Base-by-base conservation (phyloP, 306 rosid species). In the Prinsepia uniflora region DNA sequence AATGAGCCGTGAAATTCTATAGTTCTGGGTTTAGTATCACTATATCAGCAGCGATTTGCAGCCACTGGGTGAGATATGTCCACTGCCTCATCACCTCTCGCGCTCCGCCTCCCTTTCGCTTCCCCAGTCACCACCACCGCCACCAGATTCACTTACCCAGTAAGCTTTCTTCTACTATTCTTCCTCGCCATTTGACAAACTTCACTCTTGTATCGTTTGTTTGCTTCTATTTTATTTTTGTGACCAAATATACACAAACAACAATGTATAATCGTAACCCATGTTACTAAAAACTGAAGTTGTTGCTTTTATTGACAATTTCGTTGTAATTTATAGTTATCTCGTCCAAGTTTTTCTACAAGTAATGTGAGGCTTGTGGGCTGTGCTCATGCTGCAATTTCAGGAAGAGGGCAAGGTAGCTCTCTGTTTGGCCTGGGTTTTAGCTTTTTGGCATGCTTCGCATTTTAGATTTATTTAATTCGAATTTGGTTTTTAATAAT, bases 351-450 rank as follows among this genome's bases (percentile, higher is more conserved):
- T 41, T 10, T 72, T 46, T 75, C 71, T 65, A 62, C 72, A 45
- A 72, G 67, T 72, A 72, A 75, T 55, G 69, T 74, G 65, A 75
- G 84, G 78, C 66, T 83, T 13, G 79, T 76, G 79, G 71, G 78
- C 73, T 73, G 73, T 67, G 81, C 83, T 59, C 78, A 59, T 63
- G 83, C 92, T 63, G 81, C 86, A 47, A 64, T 79, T 75, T 70
- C 90, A 13, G 73, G 76, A 66, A 52, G 67, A 48, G 80, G 74
- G 18, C 80, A 66, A 75, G 92, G 90, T 87, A 14, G 20, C 40
- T 8, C 3, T 45, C 2, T 41, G 56, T 47, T 17, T 39, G 48
- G 8, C 14, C 19, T 56, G 45, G 15, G 53, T 43, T 73, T 65
- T 79, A n/a, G 66, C 41, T 42, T 58, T 59, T 8, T 47, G 17